Evolutionary conservation across 2,329 filamentous ascomycete species (phyloP), one percentile per base, ranked within the genome.

Genomic region (Alternaria sp.): DNA sequence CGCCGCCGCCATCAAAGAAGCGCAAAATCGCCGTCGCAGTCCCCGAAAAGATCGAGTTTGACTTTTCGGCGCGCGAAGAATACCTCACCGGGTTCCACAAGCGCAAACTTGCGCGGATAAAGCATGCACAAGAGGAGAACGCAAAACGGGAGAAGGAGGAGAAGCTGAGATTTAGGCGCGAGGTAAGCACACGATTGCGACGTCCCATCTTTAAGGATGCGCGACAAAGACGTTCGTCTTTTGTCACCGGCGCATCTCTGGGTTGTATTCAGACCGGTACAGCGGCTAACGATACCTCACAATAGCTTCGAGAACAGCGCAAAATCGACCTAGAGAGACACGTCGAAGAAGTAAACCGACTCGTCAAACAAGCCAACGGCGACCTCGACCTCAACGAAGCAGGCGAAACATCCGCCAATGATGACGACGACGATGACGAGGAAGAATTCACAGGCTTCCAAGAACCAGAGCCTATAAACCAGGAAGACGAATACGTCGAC

Each of bases 31-130:
- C 66, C 51, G 71, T 81, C 79, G 80, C 65, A 76, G 78, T 85
- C 13, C 84, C 92, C 64, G 92, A 94, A 75, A 93, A 97, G 78
- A 91, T 99, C 79, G 88, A 84, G 56, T 99, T 98, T 82, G 93
- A 99, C 82, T 83, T 86, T 65, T 85, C 86, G 65, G 92, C 92
- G 49, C 90, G 96, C 68, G 84, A 91, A 68, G 93, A 98, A 75
- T 99, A 92, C 77, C 86, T 99, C 61, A 97, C 93, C 0, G 96
- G 96, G 3, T 99, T 99, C 82, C 94, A 95, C 84, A 99, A 98
- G 86, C 91, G 96, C 80, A 98, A 97, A 81, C 83, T 92, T 57
- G 91, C 93, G 79, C 88, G 96, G 40, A 89, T 90, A 69, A 96
- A 97, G 83, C 85, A 90, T 80, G 95, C 95, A 2, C 91, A 96